Evolutionary conservation across 2,329 filamentous ascomycete species (phyloP), one percentile per base, ranked within the genome.

Genomic region (Colletotrichum sp.): DNA sequence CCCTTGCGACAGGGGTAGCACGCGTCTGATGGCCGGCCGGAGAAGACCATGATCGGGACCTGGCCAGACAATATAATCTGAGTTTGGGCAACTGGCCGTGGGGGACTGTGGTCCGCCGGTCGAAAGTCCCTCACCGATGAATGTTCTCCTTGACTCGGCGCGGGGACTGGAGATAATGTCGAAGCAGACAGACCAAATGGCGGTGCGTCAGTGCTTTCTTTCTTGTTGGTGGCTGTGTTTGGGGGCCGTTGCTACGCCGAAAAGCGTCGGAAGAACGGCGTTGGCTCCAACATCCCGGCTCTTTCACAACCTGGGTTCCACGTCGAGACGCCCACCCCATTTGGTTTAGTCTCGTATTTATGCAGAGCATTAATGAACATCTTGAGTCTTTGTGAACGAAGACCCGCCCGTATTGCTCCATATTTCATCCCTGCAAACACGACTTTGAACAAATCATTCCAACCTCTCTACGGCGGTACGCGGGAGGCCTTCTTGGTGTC

Each of bases 11-110:
- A 82, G 39, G 80, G 74, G 59, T 79, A 78, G 55, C 81, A 82
- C 5, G 81, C 81, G 3, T 80, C 80, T 30, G 81, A 82, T 8
- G 80, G 81, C 16, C 77, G 79, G 36, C 81, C 81, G 32, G 80
- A 80, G 39, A 82, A 82, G 12, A 85, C 80, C 80, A 82, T 80
- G 82, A 18, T 70, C 18, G 32, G 39, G 9, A 52, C 15, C 21
- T 68, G 16, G 26, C 8, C 49, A 10, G 39, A 55, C 39, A 30
- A 13, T 39, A 69, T n/a, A 15, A 15, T 28, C 12, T 21, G 52
- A 62, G 32, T 44, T 44, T 24, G 62, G 21, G 9, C 34, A 32
- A 26, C 8, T 64, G 24, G 36, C 34, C 32, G 24, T 28, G 60
- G 68, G 55, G 36, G 60, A 60, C n/a, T 44, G 52, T 64, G 49